Conservation (phyloP, 2,329 filamentous ascomycete species). For the Ceratocystis cacaofunesta region DNA sequence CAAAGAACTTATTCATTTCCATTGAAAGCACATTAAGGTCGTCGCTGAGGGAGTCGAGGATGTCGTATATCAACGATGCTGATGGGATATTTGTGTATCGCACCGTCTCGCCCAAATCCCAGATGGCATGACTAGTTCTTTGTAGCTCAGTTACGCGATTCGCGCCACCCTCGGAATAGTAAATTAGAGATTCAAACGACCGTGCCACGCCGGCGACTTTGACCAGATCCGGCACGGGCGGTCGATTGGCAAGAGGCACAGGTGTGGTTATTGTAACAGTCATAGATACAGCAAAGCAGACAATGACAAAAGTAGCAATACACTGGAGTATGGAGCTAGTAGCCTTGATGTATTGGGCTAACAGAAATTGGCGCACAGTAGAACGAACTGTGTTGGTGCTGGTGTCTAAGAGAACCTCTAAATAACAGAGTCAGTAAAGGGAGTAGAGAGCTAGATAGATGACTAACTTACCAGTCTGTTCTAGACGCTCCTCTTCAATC, state of each 20-base stretch:
- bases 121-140: constrained; percentile 82
- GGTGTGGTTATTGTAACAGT: constrained; percentile 55
- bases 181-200: constrained; percentile 85
- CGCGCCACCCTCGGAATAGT: constrained; percentile 82
- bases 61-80: constrained; percentile 68
- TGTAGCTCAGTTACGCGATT: constrained; percentile 77
- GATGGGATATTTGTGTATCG: constrained; percentile 82
- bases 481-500: neutral
- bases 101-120: constrained; percentile 86
- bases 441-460: neutral
- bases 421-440: neutral
- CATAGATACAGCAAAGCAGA: constrained; percentile 49
- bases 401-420: neutral
- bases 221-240: constrained; percentile 65
- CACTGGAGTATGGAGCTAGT: constrained; percentile 58
- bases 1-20: constrained; percentile 83
- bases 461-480: neutral
- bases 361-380: constrained; percentile 32
- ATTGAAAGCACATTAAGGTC: constrained; percentile 70
- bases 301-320: constrained; percentile 44
- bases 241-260: constrained; percentile 31
- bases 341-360: constrained; percentile 41
- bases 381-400: neutral
- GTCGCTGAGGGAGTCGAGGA: constrained; percentile 74
- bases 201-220: constrained; percentile 82